Evolutionary conservation across 257 asterid species (phyloP), one percentile per base, ranked within the genome.

Genomic region (Forsythia viridissima): DNA sequence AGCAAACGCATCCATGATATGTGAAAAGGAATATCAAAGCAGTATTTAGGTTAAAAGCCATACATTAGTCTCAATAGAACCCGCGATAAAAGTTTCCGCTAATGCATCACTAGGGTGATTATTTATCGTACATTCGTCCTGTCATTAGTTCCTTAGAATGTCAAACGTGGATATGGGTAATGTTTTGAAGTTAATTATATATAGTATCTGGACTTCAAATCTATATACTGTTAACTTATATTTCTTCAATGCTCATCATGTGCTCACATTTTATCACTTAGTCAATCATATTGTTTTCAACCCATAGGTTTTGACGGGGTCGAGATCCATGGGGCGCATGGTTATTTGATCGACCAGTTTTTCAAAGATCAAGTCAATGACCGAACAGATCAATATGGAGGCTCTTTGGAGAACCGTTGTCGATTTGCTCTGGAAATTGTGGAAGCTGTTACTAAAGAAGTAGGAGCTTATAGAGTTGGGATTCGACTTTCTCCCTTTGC

Each of bases 251-350:
- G 36, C 37, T 21, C 6, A n/a, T 71, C 16, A 9, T 8, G 4
- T 42, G 36, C 15, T 44, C 24, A 34, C 63, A 3, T n/a, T 24
- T 30, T 8, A 42, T 12, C 20, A 4, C 4, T 5, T 12, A 11
- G 11, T 36, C 8, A 6, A 55, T n/a, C 6, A 18, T 65, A 4
- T 21, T 24, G 10, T 21, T 77, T 55, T 8, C 36, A 4, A 38
- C 36, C 13, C 48, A 8, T 84, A 91, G 97, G 94, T 36, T 90
- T 93, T 34, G 97, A 93, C 68, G 97, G 98, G 72, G 82, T 93
- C 34, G 96, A 93, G 86, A 80, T 92, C 77, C 97, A 92, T 3
- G 96, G 94, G 2, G 97, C 94, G 9, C 88, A 89, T 12, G 96
- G 97, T 34, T 93, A 83, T 36, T 88, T 89, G 34, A 80, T 92